Evolutionary conservation across 2,329 filamentous ascomycete species (phyloP), one percentile per base, ranked within the genome.

Genomic region (Pseudopyricularia cyperi): DNA sequence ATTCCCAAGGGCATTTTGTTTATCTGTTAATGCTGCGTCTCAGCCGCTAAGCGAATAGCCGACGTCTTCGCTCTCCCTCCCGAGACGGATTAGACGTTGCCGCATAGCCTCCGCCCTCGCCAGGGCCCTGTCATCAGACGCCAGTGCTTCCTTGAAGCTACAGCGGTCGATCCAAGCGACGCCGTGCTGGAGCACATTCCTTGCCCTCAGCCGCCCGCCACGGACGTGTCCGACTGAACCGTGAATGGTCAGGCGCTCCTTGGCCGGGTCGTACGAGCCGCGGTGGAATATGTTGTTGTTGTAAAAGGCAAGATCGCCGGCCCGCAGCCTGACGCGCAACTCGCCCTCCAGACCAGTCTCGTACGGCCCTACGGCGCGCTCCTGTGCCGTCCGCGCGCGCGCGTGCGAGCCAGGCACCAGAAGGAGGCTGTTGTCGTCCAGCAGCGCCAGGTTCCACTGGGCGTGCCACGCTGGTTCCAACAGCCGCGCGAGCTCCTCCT

Each of bases 391-490:
- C 46, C 88, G 71, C 33, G 85, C 77, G 7, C 89, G 77, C 28
- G 63, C 68, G 65, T 95, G 89, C 5, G 82, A 86, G 0, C 85
- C 87, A 0, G 89, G 89, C 0, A 95, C 78, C 0, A 93, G 80
- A 7, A 95, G 69, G 7, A 95, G 68, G 48, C 80, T 84, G 14
- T 76, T 72, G 63, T 95, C 89, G 34, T 83, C 79, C 63, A 81
- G 89, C 7, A 95, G 72, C 7, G 89, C 83, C 44, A 95, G 72
- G 64, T 95, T 95, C 78, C 88, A 95, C 70, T 95, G 89, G 35
- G 88, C 84, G 60, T 93, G 88, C 59, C 77, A 80, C 53, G 83
- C 80, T 0, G 80, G 77, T 55, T 77, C 69, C 1, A 64, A 62
- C 50, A 94, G 68, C 28, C 83, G 69, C 46, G 67, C 67, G 42